Base-by-base conservation (phyloP, 2,329 filamentous ascomycete genomes). In the Metarhizium album region DNA sequence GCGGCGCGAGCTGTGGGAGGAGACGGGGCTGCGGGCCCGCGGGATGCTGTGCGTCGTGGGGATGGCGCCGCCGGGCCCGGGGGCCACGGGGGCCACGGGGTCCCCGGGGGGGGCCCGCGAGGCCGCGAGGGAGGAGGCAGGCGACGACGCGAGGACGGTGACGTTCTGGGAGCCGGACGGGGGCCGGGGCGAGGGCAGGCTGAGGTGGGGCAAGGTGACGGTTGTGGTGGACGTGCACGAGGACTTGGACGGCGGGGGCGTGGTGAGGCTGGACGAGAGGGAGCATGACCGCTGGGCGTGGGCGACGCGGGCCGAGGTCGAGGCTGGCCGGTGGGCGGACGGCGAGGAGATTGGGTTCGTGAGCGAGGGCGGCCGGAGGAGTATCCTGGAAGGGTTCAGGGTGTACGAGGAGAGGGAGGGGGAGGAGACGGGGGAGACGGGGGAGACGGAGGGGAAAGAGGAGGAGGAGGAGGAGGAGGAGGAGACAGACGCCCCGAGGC, bases 1-100 rank as follows among this genome's bases (percentile, higher is more conserved):
- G 22, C 68, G 66, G 5, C 68, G 74, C 27, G 74, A 78, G 59
- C 63, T 78, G 1, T 66, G 62, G 60, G 74, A 77, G 55, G 74
- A 76, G 56, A 59, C 72, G 0, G 67, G 69, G 0, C 63, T 76
- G 0, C 43, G 51, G 2, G 66, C 64, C 5, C 56, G 50, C 1
- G 50, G 51, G 6, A 60, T 71, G 2, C 55, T 55, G 9, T 52
- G 52, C 4, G 52, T 59, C 1, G 58, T 64, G 2, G 54, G 58
- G 3, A 47, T 54, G 50, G 11, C 27, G 27, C 27, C 27, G 27
- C 24, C 27, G 27, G 27, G 42, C 22, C 52, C 52, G 45, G 55
- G 54, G 2, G 49, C 51, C 20, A 20, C 37, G 27, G 47, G 11
- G 27, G n/a, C n/a, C n/a, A n/a, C n/a, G n/a, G n/a, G n/a, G n/a